Base-by-base conservation (phyloP, 768 basidiomycete species). In the Lepiota subincarnata region DNA sequence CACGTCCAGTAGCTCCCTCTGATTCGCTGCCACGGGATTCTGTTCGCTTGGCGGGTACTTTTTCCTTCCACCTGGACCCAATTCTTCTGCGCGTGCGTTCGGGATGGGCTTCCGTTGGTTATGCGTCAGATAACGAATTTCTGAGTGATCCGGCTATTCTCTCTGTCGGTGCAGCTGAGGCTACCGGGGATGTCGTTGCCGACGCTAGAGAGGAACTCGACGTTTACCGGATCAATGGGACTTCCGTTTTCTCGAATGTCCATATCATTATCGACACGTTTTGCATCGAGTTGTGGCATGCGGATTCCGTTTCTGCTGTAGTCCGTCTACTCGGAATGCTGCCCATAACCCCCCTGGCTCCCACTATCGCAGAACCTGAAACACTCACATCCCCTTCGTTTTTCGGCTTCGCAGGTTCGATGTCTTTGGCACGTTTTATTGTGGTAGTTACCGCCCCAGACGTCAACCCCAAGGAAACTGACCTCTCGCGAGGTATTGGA, bases 391-490 rank as follows among this genome's bases (percentile, higher is more conserved):
- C 56, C 22, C n/a, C 57, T 24, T 18, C 60, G 28, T 66, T 88
- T 1, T 64, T 72, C 10, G 89, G 90, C 1, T 57, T 86, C 26
- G 72, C 76, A 5, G 60, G 77, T 19, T 79, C 83, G 24, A 18
- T 86, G 31, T 77, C 88, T 0, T 57, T 94, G 40, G 79, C 76
- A 1, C 79, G 80, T 34, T 70, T 88, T 42, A 81, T 84, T 22
- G 62, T 89, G 8, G 83, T 89, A 53, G 64, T 92, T 47, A 88
- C 89, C 6, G 81, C 86, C n/a, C 79, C 79, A 34, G 94, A 96
- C 64, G 76, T 93, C 50, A 91, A 91, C 57, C 89, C 89, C 0
- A 68, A 75, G 0, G 87, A 87, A 50, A 77, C 78, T 50, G 81
- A 81, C 41, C 71, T 89, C 11, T 84, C 82, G 2, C 80, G 90